phyloP scores from a whole-genome alignment of 805 yeast genomes.

The Jamesozyma jinghongensis region DNA sequence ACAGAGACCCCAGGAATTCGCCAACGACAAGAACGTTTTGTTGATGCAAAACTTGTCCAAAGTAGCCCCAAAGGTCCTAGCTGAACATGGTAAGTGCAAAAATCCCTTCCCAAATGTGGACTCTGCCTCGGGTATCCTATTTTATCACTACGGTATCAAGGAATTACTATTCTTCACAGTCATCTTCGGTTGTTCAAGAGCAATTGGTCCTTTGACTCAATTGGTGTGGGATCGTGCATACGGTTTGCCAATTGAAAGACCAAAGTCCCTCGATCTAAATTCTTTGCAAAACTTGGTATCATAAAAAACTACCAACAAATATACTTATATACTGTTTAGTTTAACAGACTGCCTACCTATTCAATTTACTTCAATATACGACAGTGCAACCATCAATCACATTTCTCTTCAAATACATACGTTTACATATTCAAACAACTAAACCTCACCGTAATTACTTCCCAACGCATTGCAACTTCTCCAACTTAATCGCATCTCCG shows the following conservation, averaged over 20 bases:
- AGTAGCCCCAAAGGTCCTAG: slow-evolving; percentile 67
- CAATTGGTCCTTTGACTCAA: slow-evolving; percentile 72
- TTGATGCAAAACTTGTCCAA: slow-evolving; percentile 57
- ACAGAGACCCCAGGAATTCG: slow-evolving; percentile 43
- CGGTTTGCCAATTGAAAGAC: slow-evolving; percentile 76
- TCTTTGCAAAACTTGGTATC: slow-evolving; percentile 3
- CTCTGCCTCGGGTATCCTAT: slow-evolving; percentile 67
- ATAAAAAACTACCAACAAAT: no score
- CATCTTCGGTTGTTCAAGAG: slow-evolving; percentile 73
- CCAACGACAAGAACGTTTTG: slow-evolving; percentile 54
- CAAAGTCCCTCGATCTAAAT: slow-evolving; percentile 38
- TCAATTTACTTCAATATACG: no score
- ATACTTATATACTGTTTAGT: no score
- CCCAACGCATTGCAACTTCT: no score
- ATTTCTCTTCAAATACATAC: no score
- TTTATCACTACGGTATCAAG: slow-evolving; percentile 70
- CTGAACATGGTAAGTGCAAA: slow-evolving; percentile 74
- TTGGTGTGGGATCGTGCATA: slow-evolving; percentile 68
- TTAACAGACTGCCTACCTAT: no score
- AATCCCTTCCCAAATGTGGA: slow-evolving; percentile 84
- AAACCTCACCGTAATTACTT: no score
- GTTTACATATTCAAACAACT: no score
- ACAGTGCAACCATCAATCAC: no score
- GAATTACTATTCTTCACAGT: slow-evolving; percentile 72
- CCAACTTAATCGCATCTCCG: no score